These are phyloP conservation scores for Laguncularia racemosa DNA, from an alignment of 345 rosid species.

Conservation along the genomic window DNA sequence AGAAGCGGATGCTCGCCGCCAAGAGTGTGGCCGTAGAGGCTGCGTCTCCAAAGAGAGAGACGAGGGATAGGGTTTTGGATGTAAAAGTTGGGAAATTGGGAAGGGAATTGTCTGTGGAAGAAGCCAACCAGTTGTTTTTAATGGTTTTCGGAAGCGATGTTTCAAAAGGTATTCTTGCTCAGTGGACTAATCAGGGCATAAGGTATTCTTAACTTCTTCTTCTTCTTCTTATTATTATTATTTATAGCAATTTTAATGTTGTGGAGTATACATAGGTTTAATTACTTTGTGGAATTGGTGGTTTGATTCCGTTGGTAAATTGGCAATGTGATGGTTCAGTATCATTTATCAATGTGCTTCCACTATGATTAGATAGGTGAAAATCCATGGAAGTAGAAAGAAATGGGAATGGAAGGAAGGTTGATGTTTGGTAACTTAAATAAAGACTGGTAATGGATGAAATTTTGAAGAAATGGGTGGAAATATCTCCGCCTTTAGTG, in stretches of 20 bases:
- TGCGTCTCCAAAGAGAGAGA: not conserved
- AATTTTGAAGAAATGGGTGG: too few species aligned
- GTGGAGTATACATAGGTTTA: too few species aligned
- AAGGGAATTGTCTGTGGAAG: conserved; percentile 28
- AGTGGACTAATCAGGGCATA: conserved; percentile 97
- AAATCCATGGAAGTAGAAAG: too few species aligned
- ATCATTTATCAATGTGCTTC: too few species aligned
- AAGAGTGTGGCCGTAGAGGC: conserved; percentile 16
- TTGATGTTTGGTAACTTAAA: too few species aligned
- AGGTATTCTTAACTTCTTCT: conserved; percentile 36
- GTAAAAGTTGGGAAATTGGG: conserved; percentile 16
- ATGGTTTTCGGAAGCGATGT: conserved; percentile 72
- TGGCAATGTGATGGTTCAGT: too few species aligned
- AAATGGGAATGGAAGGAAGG: too few species aligned
- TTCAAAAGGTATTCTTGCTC: conserved; percentile 69
- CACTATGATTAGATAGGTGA: too few species aligned
- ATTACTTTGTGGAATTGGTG: not conserved
- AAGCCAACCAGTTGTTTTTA: conserved; percentile 56
- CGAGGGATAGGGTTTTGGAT: not conserved
- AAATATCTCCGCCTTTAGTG: too few species aligned
- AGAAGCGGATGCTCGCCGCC: conserved; percentile 62
- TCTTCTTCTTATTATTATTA: not conserved
- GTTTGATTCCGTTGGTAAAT: not conserved
- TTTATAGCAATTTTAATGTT: not conserved
- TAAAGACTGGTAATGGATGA: too few species aligned